Percentiles rank a stretch among this genome's conserved stretches.
These are phyloP conservation scores for Phaeotremella fagi DNA, from an alignment of 768 basidiomycete genomes.

Conservation along the genomic window DNA sequence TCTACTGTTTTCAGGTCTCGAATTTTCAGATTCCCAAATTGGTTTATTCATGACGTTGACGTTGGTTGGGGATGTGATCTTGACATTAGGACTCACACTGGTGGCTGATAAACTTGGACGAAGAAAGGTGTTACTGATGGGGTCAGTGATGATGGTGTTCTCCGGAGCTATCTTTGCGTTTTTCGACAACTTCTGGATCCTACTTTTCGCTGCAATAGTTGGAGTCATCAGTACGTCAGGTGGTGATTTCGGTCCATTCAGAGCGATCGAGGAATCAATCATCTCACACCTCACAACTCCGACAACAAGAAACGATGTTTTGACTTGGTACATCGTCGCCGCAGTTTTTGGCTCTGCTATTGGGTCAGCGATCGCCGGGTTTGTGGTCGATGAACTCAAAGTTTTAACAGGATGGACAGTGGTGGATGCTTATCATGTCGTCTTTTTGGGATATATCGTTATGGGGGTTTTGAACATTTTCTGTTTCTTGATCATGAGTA, in stretches of 20 bases:
- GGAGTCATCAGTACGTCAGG: conserved; percentile 37
- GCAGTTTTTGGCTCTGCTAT: conserved; percentile 27
- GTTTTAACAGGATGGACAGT: conserved; percentile 17
- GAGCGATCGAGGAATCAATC: conserved; percentile 42
- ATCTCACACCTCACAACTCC: conserved; percentile 26
- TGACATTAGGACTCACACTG: conserved; percentile 33
- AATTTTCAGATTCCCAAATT: conserved; percentile 31
- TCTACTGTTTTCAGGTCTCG: conserved; percentile 30
- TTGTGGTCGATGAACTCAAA: conserved; percentile 10
- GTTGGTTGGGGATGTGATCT: conserved; percentile 37
- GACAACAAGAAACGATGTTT: conserved; percentile 18
- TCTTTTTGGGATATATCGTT: conserved; percentile 26
- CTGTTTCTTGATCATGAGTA: conserved; percentile 8
- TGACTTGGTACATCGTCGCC: conserved; percentile 27
- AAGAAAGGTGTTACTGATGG: conserved; percentile 27
- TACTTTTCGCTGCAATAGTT: conserved; percentile 30
- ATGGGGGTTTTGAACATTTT: conserved; percentile 22
- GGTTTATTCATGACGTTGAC: conserved; percentile 45
- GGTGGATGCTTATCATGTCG: conserved; percentile 23
- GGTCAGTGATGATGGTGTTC: conserved; percentile 30
- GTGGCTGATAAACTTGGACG: conserved; percentile 38
- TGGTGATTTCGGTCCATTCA: conserved; percentile 36
- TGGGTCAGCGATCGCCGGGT: conserved; percentile 21
- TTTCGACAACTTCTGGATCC: conserved; percentile 27
- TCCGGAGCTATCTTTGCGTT: conserved; percentile 26